Percentiles rank a stretch among this genome's conserved stretches.
phyloP scores from a whole-genome alignment of 2,329 filamentous ascomycete species.

The Verruconis gallopava region DNA sequence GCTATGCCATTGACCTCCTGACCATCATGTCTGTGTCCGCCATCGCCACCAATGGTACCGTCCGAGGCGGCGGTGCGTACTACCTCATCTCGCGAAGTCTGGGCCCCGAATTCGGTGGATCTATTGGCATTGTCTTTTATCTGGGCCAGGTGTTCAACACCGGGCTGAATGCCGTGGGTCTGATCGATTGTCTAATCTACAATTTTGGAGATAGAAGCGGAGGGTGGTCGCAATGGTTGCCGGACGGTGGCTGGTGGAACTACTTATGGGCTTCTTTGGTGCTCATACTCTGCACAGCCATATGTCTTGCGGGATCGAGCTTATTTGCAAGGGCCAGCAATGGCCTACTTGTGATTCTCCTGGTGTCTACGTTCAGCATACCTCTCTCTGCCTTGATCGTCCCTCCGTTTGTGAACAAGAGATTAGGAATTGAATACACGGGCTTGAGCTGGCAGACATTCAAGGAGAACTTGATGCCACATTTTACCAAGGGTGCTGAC shows the following conservation, averaged over 20 bases:
- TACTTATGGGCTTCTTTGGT: conserved; percentile 65
- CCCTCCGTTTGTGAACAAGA: conserved; percentile 51
- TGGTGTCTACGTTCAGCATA: conserved; percentile 66
- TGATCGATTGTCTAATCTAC: conserved; percentile 69
- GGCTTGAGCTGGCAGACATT: conserved; percentile 61
- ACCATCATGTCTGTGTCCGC: conserved; percentile 78
- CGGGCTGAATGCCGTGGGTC: conserved; percentile 73
- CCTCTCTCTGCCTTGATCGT: conserved; percentile 62
- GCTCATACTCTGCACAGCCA: conserved; percentile 55
- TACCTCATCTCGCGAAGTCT: conserved; percentile 78
- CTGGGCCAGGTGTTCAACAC: conserved; percentile 83
- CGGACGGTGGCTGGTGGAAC: conserved; percentile 60
- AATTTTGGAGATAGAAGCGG: conserved; percentile 52
- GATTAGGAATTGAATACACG: conserved; percentile 59
- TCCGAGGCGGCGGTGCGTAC: conserved; percentile 77
- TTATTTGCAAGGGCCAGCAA: conserved; percentile 74
- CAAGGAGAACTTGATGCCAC: conserved; percentile 58
- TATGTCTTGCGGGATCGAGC: conserved; percentile 68
- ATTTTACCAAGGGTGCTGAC: conserved; percentile 47
- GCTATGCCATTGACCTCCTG: conserved; percentile 72
- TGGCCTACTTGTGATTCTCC: conserved; percentile 55
- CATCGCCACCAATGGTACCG: conserved; percentile 80
- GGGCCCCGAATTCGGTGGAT: conserved; percentile 79
- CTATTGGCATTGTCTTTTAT: conserved; percentile 79
- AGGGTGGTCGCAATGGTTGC: conserved; percentile 46